These are phyloP conservation scores for Boletus vermiculosoides DNA, from an alignment of 768 basidiomycete species.

Conservation along the genomic window DNA sequence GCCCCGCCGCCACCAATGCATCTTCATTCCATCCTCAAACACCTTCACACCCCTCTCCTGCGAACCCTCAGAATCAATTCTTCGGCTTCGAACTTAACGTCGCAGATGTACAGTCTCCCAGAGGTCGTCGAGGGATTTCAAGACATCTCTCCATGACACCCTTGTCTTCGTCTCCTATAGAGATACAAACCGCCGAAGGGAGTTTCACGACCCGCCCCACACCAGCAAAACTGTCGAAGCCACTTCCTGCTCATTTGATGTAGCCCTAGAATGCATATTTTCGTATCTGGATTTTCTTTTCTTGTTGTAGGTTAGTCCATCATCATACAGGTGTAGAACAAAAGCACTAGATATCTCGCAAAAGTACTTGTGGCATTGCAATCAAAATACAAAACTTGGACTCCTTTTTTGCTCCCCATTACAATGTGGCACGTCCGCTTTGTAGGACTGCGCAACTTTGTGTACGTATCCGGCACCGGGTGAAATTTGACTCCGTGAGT, in stretches of 20 bases:
- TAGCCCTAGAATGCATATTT: slow-evolving; percentile 9
- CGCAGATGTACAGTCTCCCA: neutral
- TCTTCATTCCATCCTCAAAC: slow-evolving; percentile 5
- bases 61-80: neutral
- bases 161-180: slow-evolving; percentile 10
- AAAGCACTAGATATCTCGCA: neutral
- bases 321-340: neutral
- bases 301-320: neutral
- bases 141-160: slow-evolving; percentile 23
- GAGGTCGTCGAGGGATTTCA: neutral
- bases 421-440: too few species aligned
- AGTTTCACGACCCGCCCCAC: slow-evolving; percentile 3
- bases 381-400: neutral
- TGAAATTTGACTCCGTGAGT: neutral
- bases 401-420: too few species aligned
- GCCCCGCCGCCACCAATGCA: neutral
- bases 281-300: slow-evolving; percentile 3
- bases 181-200: neutral
- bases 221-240: slow-evolving; percentile 19
- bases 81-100: neutral
- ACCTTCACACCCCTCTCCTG: slow-evolving; percentile 6
- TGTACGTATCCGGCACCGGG: neutral
- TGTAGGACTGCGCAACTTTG: too few species aligned
- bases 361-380: neutral
- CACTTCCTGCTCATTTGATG: slow-evolving; percentile 18